Conservation (phyloP, 495 filamentous ascomycete species). For the Xylaria curta region DNA sequence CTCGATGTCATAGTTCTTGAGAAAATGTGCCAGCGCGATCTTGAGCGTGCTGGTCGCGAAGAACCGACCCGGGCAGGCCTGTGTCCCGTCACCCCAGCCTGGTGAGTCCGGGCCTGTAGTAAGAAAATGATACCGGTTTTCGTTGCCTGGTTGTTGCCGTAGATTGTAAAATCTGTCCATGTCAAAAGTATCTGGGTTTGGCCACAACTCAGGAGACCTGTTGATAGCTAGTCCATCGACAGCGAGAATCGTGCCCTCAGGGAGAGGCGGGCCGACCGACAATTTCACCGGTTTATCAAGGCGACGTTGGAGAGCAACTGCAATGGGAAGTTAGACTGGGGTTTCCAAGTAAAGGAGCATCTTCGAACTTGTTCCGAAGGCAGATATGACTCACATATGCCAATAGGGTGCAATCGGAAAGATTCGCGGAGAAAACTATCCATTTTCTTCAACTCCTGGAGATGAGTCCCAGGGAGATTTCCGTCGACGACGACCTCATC, state of each 20-base stretch:
- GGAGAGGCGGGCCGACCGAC: constrained; percentile 3
- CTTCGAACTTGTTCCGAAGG: neutral
- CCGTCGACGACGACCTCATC: neutral
- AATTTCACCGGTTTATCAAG: constrained; percentile 4
- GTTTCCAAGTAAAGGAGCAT: neutral
- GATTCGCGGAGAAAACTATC: constrained; percentile 17
- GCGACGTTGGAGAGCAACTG: constrained; percentile 2
- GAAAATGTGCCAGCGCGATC: constrained; percentile 44
- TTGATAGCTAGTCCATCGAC: constrained; percentile 4
- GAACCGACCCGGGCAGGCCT: constrained; percentile 57
- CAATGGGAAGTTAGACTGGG: neutral
- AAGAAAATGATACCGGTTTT: constrained; percentile 2
- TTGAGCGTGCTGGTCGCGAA: constrained; percentile 54
- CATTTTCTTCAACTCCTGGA: constrained; percentile 8
- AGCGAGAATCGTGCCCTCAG: constrained; percentile 8
- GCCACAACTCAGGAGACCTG: neutral
- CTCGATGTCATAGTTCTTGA: constrained; percentile 53
- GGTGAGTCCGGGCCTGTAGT: neutral
- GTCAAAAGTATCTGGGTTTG: constrained; percentile 2
- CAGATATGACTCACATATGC: neutral
- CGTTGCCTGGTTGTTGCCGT: neutral
- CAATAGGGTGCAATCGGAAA: constrained; percentile 3
- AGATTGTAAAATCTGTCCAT: neutral
- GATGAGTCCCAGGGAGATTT: neutral
- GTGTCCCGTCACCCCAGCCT: constrained; percentile 40